These are phyloP conservation scores for Exophiala sp. DNA, from an alignment of 2,329 filamentous ascomycete genomes.

Conservation along the genomic window DNA sequence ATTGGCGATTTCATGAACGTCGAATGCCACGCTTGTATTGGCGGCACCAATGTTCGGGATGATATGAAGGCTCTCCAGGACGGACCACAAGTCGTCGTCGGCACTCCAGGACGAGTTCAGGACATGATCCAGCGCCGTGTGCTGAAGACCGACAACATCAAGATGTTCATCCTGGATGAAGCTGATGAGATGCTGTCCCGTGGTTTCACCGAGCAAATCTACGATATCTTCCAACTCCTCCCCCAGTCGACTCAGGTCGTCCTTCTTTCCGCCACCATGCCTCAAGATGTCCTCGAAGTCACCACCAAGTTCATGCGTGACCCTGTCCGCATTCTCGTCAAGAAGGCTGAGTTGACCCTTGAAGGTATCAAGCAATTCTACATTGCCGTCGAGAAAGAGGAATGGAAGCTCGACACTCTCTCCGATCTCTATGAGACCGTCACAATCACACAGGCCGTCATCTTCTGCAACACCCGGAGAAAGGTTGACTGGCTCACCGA, in stretches of 20 bases:
- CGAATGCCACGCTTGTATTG: conserved; percentile 98
- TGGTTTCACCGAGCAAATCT: conserved; percentile 99
- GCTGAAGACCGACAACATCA: conserved; percentile 95
- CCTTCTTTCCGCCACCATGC: conserved; percentile 96
- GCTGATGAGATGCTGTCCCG: conserved; percentile 99
- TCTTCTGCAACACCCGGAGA: conserved; percentile 99
- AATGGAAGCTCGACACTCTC: conserved; percentile 99
- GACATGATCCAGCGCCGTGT: conserved; percentile 99
- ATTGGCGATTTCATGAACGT: conserved; percentile 99
- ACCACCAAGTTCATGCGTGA: conserved; percentile 99
- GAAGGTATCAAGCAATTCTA: conserved; percentile 99
- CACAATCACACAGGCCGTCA: conserved; percentile 98
- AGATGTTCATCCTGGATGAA: conserved; percentile 99
- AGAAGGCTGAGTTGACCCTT: conserved; percentile 98
- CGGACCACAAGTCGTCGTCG: conserved; percentile 93
- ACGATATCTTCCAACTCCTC: conserved; percentile 99
- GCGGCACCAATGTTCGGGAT: conserved; percentile 94
- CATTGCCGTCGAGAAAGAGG: conserved; percentile 99
- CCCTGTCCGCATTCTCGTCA: conserved; percentile 96
- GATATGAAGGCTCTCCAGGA: conserved; percentile 98
- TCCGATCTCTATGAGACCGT: conserved; percentile 99
- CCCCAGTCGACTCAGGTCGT: conserved; percentile 98
- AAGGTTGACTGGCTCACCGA: conserved; percentile 99
- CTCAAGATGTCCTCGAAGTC: conserved; percentile 97
- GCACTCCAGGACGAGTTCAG: conserved; percentile 95